Percentiles rank a stretch among this genome's conserved stretches.
Evolutionary conservation across 768 basidiomycete genomes (phyloP).

Genomic region (Suillus discolor): DNA sequence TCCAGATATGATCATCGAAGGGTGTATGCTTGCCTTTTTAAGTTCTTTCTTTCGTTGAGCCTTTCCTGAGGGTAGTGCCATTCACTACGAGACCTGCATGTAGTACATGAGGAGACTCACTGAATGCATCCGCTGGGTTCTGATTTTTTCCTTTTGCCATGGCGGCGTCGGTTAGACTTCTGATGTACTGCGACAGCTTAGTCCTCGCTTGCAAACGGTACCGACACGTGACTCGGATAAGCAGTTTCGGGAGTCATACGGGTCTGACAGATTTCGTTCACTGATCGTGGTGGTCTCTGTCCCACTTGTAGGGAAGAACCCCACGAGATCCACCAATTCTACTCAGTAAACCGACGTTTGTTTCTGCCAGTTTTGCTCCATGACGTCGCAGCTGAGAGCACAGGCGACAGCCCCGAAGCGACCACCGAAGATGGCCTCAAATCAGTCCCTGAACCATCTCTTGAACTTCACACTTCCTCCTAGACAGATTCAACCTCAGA

Average conservation of each 20-base stretch:
- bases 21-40: slow-evolving; percentile 71
- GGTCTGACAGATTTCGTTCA: background rate
- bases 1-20: slow-evolving; percentile 16
- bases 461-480: slow-evolving; percentile 95
- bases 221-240: slow-evolving; percentile 28
- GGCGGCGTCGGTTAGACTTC: background rate
- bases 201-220: background rate
- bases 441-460: slow-evolving; percentile 76
- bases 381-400: slow-evolving; percentile 31
- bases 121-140: slow-evolving; percentile 94
- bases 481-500: slow-evolving; percentile 65
- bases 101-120: slow-evolving; percentile 49
- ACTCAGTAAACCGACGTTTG: background rate
- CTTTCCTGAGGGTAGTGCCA: slow-evolving; percentile 62
- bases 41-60: slow-evolving; percentile 92
- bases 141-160: slow-evolving; percentile 87
- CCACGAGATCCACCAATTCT: slow-evolving; percentile 19
- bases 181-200: background rate
- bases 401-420: slow-evolving; percentile 52
- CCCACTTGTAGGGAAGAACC: slow-evolving; percentile 54
- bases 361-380: slow-evolving; percentile 21
- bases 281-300: slow-evolving; percentile 32
- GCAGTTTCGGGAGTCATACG: slow-evolving; percentile 22
- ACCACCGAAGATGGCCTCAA: slow-evolving; percentile 66
- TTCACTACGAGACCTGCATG: slow-evolving; percentile 1